Base-by-base conservation (phyloP, 1,139 yeast species). In the Yamadazyma diddensiae region DNA sequence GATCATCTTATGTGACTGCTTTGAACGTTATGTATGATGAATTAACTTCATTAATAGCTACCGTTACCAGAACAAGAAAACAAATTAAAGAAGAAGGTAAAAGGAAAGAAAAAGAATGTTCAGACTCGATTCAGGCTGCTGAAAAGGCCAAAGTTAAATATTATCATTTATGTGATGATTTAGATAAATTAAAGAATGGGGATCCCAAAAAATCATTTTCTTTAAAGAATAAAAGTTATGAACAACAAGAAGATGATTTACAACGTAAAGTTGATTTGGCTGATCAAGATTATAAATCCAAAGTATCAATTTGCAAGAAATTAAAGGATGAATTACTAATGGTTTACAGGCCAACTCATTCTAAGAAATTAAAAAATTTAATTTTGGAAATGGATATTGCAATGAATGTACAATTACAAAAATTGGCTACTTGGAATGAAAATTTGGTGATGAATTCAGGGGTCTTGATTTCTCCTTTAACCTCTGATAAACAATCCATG, bases 161-260 rank as follows among this genome's bases (percentile, higher is more conserved):
- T 55, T 77, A 75, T 52, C 80, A 85, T 37, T 63, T 87, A 21
- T 87, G 96, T 52, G 85, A 81, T 35, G 97, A 92, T 48, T 74
- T 87, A 57, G 97, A 92, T 46, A 81, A 83, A 46, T 72, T 88
- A 35, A 78, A 82, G 49, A 76, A 81, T 33, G 73, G 83, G 0
- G 97, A 90, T 52, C 96, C 95, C 15, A 86, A 83, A 56, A 87
- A 86, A 52, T 77, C 81, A 13, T 81, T 92, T 48, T 82, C 90
- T 20, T 66, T 85, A 43, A 84, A 84, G 51, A 79, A 86, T 34
- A 82, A 80, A 46, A 79, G 94, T 0, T 77, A 81, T 2, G 83
- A 83, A 33, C 97, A 90, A 58, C 95, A 88, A 55, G 97, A 92
- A 52, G 97, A 90, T 51, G 97, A 90, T 33, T 65, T 90, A 18